These are phyloP conservation scores for Ceratobasidium sp. DNA, from an alignment of 1,284 basidiomycete species.

Conservation along the genomic window DNA sequence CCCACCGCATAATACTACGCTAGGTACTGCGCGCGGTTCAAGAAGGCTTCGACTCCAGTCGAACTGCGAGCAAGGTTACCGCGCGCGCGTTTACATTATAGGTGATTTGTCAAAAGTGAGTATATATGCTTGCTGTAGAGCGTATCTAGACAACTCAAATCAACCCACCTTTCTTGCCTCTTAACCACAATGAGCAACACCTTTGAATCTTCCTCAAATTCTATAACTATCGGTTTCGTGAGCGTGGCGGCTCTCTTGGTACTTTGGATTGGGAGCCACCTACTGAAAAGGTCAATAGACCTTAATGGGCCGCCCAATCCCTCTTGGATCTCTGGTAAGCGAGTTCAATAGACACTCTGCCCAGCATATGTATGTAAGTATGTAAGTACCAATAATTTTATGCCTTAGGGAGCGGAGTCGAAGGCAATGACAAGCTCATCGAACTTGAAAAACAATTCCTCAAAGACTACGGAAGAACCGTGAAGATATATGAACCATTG, in stretches of 20 bases:
- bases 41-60: neutral
- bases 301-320: conserved; percentile 1
- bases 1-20: neutral
- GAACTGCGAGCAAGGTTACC: neutral
- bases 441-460: neutral
- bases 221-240: neutral
- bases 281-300: neutral
- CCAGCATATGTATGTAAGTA: too few relatives aligned
- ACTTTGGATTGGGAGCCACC: neutral
- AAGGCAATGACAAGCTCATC: neutral
- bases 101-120: neutral
- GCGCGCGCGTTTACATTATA: conserved; percentile 1
- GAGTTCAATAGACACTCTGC: neutral
- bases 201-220: neutral
- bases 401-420: neutral
- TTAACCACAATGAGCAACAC: neutral
- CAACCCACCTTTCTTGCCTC: neutral
- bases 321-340: neutral
- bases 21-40: neutral
- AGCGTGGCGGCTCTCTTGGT: neutral
- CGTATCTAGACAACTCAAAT: neutral
- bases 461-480: neutral
- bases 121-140: neutral
- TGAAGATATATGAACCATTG: neutral
- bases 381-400: neutral